Conservation (phyloP, 768 basidiomycete genomes). For the Austroboletus festivus region DNA sequence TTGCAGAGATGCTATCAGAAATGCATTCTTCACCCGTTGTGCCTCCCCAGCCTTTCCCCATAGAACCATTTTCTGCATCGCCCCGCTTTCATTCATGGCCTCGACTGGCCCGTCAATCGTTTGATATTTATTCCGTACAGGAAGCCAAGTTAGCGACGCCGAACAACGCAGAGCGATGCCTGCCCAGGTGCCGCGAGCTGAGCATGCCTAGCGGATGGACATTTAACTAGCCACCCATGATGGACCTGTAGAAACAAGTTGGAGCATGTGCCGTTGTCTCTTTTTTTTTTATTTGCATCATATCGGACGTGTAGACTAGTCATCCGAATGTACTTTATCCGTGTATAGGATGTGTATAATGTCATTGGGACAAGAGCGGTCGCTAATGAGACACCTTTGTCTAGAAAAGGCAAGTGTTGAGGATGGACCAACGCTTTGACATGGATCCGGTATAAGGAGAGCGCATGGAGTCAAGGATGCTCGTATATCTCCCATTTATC, state of each 20-base stretch:
- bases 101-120: constrained; percentile 20
- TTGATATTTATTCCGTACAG: constrained; percentile 16
- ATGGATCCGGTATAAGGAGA: constrained; percentile 25
- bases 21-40: constrained; percentile 1
- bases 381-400: constrained; percentile 26
- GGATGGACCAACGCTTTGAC: constrained; percentile 30
- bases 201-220: constrained; percentile 44
- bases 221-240: constrained; percentile 15
- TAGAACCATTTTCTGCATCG: constrained; percentile 17
- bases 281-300: constrained; percentile 11
- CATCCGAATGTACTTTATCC: constrained; percentile 9
- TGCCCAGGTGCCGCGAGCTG: constrained; percentile 26
- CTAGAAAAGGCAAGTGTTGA: constrained; percentile 34
- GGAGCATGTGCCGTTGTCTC: not conserved
- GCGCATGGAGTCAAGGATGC: constrained; percentile 20
- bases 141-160: constrained; percentile 10
- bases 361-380: constrained; percentile 20
- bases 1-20: constrained; percentile 13
- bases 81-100: constrained; percentile 25
- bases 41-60: constrained; percentile 8
- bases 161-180: constrained; percentile 15
- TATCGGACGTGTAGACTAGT: constrained; percentile 16
- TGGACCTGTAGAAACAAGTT: not conserved
- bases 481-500: constrained; percentile 1
- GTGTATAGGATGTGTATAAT: constrained; percentile 12